Evolutionary conservation across 2,329 filamentous ascomycete genomes (phyloP), one percentile per base, ranked within the genome.

Genomic region (Ascochyta pisi): DNA sequence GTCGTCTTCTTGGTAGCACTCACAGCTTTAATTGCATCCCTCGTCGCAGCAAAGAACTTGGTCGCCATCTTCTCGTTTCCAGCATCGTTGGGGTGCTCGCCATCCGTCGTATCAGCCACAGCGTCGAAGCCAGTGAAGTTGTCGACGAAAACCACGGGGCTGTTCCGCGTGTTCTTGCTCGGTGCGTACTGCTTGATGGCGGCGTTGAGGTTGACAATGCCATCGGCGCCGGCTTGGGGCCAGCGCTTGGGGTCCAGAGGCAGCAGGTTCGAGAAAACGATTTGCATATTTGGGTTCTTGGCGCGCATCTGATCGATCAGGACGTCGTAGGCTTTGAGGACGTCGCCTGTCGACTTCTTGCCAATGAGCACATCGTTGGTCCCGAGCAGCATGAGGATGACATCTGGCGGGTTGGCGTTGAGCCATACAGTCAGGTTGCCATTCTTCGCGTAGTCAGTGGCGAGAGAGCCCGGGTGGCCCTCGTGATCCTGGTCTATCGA

Each of bases 331-430:
- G 78, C 75, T 3, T 60, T 62, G 23, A 78, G 53, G 16, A 78
- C 77, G 9, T 74, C 69, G n/a, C 58, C 57, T 0, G 54, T 57
- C 1, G 73, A 54, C 23, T 67, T 68, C 45, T 73, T 68, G 47
- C 70, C 71, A 23, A 70, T 68, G 65, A 76, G 75, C 2, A 78
- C 70, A 56, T 81, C 79, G 68, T 79, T 79, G 12, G 77, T 78
- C 4, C 77, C 78, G 2, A 82, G 66, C 57, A 80, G 77, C 77
- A 81, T 79, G 67, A 80, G 68, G 40, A 81, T 73, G n/a, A 81
- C 67, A 55, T 81, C 77, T 0, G 78, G 77, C 2, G 71, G 69
- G 9, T 76, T 70, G 23, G 66, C 56, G 3, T 69, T 58, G 9
- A 82, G 67, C 78, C 78, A 81, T 16, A 61, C 65, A 0, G 68